Base-by-base conservation (phyloP, 495 filamentous ascomycete genomes). In the Haplographium delicatum region DNA sequence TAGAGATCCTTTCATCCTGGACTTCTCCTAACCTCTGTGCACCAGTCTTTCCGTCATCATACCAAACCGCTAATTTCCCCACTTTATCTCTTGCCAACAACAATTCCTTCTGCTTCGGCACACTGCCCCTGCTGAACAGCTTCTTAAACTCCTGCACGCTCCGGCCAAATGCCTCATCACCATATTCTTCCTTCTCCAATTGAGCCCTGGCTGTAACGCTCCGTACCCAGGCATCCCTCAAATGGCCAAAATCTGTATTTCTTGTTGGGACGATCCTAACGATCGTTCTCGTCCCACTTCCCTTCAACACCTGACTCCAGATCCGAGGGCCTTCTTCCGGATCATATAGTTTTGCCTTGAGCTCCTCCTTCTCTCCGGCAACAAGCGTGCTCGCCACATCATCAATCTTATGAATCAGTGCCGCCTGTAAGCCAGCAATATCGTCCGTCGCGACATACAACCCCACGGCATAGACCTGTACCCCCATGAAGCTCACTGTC, bases 391-490 rank as follows among this genome's bases (percentile, higher is more conserved):
- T 91, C 8, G 88, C 91, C n/a, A 74, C 73, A 0, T 81, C 78
- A 47, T 80, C 76, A 41, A 78, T 71, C 47, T 71, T 65, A 55
- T 72, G 78, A 47, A 70, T 62, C 34, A 73, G 61, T 7, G 62
- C 64, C 44, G 57, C 64, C 51, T 78, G 72, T 26, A 78, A 54
- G 2, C 72, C 69, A 4, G 72, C 73, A 48, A 97, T 81, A 59
- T 95, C 88, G 28, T 79, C 65, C 3, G 82, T 90, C 18, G 86
- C 86, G 22, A 96, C 74, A 67, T 98, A 98, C 54, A 93, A 70
- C 5, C 93, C 93, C 0, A 95, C 86, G 13, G 96, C 86, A 71
- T 98, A 98, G 47, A 98, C 93, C 63, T 95, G 82, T 22, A 98
- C 86, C n/a, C 79, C 69, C 34, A 98, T 64, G 62, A 96, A 95